Conservation (phyloP, 2,329 filamentous ascomycete genomes). For the Coniochaeta sp. region DNA sequence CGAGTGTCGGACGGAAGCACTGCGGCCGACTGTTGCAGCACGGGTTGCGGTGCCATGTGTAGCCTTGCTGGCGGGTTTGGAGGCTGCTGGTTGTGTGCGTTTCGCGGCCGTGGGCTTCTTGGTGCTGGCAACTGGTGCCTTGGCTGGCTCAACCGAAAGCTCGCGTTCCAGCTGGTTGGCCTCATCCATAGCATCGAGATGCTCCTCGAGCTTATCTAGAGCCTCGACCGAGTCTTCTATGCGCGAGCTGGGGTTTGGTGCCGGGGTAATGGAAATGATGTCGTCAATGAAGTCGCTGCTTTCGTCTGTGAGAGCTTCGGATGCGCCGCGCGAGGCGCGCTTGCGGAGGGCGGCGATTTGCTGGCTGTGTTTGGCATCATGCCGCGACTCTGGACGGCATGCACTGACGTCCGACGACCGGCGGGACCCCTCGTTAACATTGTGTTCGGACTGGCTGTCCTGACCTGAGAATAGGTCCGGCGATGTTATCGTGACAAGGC, state of each 20-base stretch:
- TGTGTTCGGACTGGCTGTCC: not conserved
- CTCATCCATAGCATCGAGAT: conserved; percentile 47
- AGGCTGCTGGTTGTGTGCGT: not conserved
- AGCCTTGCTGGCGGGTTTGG: conserved; percentile 8
- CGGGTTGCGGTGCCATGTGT: not conserved
- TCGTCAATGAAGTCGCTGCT: conserved; percentile 10
- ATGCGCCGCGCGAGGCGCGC: conserved; percentile 4
- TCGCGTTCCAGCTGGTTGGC: conserved; percentile 27
- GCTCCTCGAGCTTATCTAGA: conserved; percentile 54
- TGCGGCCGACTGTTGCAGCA: conserved; percentile 14
- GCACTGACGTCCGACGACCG: not conserved
- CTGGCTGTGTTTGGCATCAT: not conserved
- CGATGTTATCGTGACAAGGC: not conserved
- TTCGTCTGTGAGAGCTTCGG: conserved; percentile 5
- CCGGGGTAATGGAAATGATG: not conserved
- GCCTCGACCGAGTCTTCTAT: conserved; percentile 61
- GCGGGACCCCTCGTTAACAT: not conserved
- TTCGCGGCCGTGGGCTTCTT: conserved; percentile 4
- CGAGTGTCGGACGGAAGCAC: conserved; percentile 32
- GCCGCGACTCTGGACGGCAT: not conserved
- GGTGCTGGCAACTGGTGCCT: conserved; percentile 16
- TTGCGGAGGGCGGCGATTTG: not conserved
- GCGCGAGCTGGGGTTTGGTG: conserved; percentile 24
- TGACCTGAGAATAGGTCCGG: not conserved
- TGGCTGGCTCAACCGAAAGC: conserved; percentile 19